Evolutionary conservation across 139 green algal species (phyloP), one percentile per base, ranked within the genome.

Genomic region (Micromonas pusilla): DNA sequence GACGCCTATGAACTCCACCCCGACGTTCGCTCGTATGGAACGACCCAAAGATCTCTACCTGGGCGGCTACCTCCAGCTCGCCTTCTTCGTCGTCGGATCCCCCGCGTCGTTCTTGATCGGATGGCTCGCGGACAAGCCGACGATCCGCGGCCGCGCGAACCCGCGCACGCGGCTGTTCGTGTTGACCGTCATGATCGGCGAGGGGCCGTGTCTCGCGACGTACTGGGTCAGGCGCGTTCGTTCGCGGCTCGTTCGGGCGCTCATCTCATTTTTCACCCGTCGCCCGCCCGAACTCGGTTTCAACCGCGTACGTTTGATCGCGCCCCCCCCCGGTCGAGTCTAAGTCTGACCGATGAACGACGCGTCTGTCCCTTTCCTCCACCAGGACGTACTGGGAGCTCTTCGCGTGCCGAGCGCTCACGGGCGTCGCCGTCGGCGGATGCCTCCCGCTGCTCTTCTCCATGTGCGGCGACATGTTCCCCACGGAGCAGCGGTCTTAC

Each of bases 11-110:
- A n/a, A n/a, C n/a, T n/a, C n/a, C n/a, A n/a, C n/a, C n/a, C n/a
- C n/a, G n/a, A n/a, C n/a, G n/a, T n/a, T n/a, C n/a, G n/a, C n/a
- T n/a, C n/a, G n/a, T n/a, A n/a, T n/a, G n/a, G n/a, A n/a, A n/a
- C n/a, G n/a, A n/a, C n/a, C n/a, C n/a, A n/a, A n/a, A n/a, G 90
- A 96, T 70, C 72, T 77, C 23, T 84, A 87, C n/a, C 80, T 96
- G 33, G 89, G 89, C 0, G 90, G 90, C 1, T 86, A 80, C 60
- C 80, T 96, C n/a, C 88, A 87, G 52, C 90, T 88, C 9, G 88
- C 80, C 0, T 96, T 96, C 79, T 96, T 96, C 77, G 57, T 87
- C 23, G 82, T 96, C 16, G 92, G 91, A 25, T 90, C 92, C 0
- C 92, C 92, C 0, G 82, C 92, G 1, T 88, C 91, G 0, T 64